Conservation (phyloP, 1,139 yeast genomes). For the Taphrina deformans region DNA sequence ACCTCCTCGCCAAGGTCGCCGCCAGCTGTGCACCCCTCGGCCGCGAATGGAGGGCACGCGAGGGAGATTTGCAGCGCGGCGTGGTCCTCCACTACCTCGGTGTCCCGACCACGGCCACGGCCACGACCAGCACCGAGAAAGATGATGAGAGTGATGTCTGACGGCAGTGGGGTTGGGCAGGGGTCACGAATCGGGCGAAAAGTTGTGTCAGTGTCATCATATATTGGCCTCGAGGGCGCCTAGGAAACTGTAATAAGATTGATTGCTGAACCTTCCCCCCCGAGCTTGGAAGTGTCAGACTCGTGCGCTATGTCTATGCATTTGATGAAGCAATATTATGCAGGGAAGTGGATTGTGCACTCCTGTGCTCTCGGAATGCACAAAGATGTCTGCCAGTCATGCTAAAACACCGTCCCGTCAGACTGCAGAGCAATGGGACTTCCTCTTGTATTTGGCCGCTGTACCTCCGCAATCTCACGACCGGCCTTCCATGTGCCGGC, state of each 20-base stretch:
- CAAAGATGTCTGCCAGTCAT: not conserved
- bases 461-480: constrained; percentile 54
- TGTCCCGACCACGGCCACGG: not conserved
- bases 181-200: too few relatives aligned
- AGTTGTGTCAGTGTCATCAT: too few relatives aligned
- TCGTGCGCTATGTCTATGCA: not conserved
- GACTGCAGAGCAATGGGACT: constrained; percentile 61
- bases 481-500: constrained; percentile 69
- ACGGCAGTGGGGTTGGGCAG: too few relatives aligned
- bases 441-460: constrained; percentile 54
- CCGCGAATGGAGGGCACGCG: constrained; percentile 21
- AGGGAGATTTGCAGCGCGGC: constrained; percentile 21
- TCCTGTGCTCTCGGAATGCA: not conserved
- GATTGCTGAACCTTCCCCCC: not conserved
- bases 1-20: constrained; percentile 2
- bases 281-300: not conserved
- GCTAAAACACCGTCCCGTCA: constrained; percentile 55
- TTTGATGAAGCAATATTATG: not conserved
- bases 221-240: not conserved
- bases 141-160: too few relatives aligned
- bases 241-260: not conserved
- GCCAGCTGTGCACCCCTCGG: constrained; percentile 1
- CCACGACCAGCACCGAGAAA: not conserved
- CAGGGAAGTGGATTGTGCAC: not conserved
- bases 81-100: constrained; percentile 18